Evolutionary conservation across 2,329 filamentous ascomycete genomes (phyloP).

Genomic region (Dryadomyces quercus-mongolicae): DNA sequence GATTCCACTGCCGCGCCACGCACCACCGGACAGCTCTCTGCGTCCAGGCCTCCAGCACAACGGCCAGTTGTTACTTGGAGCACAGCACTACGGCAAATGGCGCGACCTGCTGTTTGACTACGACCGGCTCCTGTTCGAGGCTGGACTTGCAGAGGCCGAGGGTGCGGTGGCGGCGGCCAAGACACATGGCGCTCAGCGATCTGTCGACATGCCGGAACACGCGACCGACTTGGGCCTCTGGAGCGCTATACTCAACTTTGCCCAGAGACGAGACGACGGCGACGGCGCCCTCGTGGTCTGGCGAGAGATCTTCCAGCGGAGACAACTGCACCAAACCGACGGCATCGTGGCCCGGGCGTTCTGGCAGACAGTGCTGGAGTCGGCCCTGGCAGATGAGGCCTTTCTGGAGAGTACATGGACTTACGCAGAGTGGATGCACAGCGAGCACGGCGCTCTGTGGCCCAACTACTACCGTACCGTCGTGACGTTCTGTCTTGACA

Average conservation of each 20-base stretch:
- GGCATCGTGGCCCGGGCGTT: constrained; percentile 16
- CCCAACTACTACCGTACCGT: constrained; percentile 37
- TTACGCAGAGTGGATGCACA: constrained; percentile 31
- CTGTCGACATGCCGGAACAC: constrained; percentile 17
- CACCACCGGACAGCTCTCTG: background rate
- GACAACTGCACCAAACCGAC: constrained; percentile 14
- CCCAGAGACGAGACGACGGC: constrained; percentile 14
- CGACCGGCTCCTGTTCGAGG: constrained; percentile 15
- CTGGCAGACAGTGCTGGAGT: constrained; percentile 20
- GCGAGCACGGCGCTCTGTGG: constrained; percentile 29
- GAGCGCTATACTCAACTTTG: constrained; percentile 20
- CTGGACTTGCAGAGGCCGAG: constrained; percentile 7
- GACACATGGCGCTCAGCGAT: constrained; percentile 1
- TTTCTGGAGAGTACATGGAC: constrained; percentile 23
- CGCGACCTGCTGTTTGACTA: constrained; percentile 14
- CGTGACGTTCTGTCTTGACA: constrained; percentile 29
- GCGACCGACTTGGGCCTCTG: constrained; percentile 19
- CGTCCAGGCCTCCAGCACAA: too few relatives aligned
- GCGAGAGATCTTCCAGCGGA: constrained; percentile 14
- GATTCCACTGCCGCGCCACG: background rate
- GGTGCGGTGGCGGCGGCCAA: background rate
- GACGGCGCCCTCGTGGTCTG: constrained; percentile 17
- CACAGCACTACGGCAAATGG: constrained; percentile 16
- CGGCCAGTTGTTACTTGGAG: constrained; percentile 6
- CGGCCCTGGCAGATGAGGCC: constrained; percentile 19